Evolutionary conservation across 306 rosid species (phyloP).

Genomic region (Malus fusca): DNA sequence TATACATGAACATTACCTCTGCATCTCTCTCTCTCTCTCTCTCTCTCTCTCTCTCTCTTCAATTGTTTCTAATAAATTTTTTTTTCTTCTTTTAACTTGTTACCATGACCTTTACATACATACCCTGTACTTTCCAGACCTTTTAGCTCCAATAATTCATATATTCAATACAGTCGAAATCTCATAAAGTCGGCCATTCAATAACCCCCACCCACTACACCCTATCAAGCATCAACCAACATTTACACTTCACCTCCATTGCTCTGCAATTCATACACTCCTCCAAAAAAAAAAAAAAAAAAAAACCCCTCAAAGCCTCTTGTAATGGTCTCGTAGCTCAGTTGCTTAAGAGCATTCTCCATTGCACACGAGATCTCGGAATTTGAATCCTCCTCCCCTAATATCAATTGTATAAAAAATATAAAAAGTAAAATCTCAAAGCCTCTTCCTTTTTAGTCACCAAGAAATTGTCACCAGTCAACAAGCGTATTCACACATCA

Average conservation of each 20-base stretch:
- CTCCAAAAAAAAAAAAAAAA: not conserved
- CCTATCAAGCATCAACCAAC: constrained; percentile 24
- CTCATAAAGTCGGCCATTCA: constrained; percentile 26
- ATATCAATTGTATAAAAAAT: too few relatives aligned
- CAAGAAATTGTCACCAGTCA: not conserved
- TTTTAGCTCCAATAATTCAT: constrained; percentile 26
- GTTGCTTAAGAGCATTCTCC: not conserved
- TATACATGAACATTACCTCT: not conserved
- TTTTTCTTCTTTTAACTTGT: not conserved
- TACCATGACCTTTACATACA: not conserved
- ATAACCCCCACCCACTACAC: constrained; percentile 35
- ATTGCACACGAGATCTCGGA: too few relatives aligned
- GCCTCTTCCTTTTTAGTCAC: constrained; percentile 1
- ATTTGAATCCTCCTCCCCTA: not conserved
- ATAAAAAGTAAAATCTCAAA: not conserved
- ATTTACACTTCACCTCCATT: constrained; percentile 11
- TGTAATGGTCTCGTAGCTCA: not conserved
- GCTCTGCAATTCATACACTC: constrained; percentile 9
- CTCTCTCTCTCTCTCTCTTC: constrained; percentile 13
- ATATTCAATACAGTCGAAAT: constrained; percentile 3
- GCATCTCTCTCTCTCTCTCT: constrained; percentile 3
- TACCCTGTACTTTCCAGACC: constrained; percentile 7
- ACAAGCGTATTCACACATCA: not conserved
- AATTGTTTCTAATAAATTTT: not conserved
- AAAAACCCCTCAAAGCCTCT: not conserved